phyloP scores from a whole-genome alignment of 2,329 filamentous ascomycete genomes.

The Arthrobotrys megalospora region DNA sequence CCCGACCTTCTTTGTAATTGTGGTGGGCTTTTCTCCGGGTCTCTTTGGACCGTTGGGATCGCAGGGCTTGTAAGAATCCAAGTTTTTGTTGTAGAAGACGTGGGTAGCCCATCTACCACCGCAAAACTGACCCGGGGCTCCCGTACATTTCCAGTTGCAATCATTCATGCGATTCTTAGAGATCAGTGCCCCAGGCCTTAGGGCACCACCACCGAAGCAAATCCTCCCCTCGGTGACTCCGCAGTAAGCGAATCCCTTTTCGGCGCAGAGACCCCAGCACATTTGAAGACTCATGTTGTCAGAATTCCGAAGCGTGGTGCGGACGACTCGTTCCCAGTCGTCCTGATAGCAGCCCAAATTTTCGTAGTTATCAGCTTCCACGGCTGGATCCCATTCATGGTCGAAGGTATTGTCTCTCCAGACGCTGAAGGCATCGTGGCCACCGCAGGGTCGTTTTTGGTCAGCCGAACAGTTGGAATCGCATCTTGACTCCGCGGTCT shows the following conservation, averaged over 20 bases:
- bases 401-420: not conserved
- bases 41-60: not conserved
- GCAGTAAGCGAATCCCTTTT: not conserved
- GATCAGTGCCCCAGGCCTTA: not conserved
- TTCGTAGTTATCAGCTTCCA: not conserved
- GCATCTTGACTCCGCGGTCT: not conserved
- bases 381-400: not conserved
- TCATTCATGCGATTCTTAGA: not conserved
- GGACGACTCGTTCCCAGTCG: not conserved
- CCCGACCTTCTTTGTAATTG: too few species aligned
- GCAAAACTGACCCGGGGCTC: not conserved
- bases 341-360: constrained; percentile 6
- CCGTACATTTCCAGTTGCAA: not conserved
- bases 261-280: not conserved
- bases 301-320: not conserved
- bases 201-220: constrained; percentile 3
- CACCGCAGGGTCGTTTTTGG: not conserved
- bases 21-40: too few species aligned
- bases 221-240: not conserved
- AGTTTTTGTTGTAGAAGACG: constrained; percentile 9
- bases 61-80: constrained; percentile 1
- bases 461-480: not conserved
- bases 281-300: not conserved
- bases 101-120: constrained; percentile 2
- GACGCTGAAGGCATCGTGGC: not conserved